Conservation (phyloP, 495 filamentous ascomycete genomes). For the Baudoinia panamericana region DNA sequence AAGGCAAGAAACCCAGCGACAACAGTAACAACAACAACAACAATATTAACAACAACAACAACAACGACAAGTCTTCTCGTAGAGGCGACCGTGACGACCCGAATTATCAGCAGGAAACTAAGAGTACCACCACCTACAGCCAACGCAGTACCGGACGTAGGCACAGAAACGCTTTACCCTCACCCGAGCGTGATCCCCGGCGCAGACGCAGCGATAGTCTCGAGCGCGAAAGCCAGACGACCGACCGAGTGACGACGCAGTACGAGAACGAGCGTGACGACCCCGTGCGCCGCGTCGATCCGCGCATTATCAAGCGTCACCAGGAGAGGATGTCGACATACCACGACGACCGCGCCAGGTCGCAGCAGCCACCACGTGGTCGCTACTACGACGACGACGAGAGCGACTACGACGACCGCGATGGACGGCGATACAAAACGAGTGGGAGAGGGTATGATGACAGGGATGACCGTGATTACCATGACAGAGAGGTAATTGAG, state of each 20-base stretch:
- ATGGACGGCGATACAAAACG: slow-evolving; percentile 1
- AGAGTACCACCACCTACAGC: neutral
- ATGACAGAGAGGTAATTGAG: slow-evolving; percentile 18
- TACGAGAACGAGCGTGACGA: slow-evolving; percentile 16
- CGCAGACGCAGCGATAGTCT: slow-evolving; percentile 3
- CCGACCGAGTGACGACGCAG: slow-evolving; percentile 8
- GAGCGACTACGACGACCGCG: slow-evolving; percentile 20
- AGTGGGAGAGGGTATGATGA: slow-evolving; percentile 14
- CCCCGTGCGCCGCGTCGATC: slow-evolving; percentile 7
- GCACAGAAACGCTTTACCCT: slow-evolving; percentile 4
- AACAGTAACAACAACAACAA: neutral
- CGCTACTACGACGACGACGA: slow-evolving; percentile 15
- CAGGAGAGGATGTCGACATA: slow-evolving; percentile 13
- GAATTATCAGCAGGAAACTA: neutral
- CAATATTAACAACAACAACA: neutral
- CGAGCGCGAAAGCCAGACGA: slow-evolving; percentile 10
- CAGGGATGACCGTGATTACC: slow-evolving; percentile 5
- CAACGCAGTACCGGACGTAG: neutral
- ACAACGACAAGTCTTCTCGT: neutral
- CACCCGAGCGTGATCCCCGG: slow-evolving; percentile 3
- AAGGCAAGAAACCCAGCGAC: neutral
- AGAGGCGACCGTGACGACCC: neutral
- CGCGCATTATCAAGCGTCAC: neutral
- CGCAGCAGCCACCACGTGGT: slow-evolving; percentile 5
- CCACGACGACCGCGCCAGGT: slow-evolving; percentile 6